Percentiles rank a stretch among this genome's conserved stretches.
phyloP scores from a whole-genome alignment of 2,329 filamentous ascomycete genomes.

The Calonectria pteridis region DNA sequence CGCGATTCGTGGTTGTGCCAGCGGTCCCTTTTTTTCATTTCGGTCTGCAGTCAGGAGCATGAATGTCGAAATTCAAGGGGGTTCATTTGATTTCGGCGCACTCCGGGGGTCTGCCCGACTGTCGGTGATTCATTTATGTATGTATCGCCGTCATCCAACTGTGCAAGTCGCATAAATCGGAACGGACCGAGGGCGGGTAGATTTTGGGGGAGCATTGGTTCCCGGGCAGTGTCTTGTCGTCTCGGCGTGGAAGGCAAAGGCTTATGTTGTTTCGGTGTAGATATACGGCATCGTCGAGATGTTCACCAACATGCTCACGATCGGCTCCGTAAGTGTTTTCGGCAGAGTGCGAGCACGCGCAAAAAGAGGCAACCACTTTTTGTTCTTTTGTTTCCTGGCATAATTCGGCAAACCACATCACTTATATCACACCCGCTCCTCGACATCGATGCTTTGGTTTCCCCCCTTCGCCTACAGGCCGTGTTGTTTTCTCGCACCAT shows the following conservation, averaged over 20 bases:
- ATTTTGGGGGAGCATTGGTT: neutral
- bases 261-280: neutral
- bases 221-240: neutral
- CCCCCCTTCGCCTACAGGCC: neutral
- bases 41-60: neutral
- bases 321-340: neutral
- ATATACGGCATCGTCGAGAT: neutral
- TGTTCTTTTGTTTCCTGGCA: neutral
- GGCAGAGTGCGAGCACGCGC: neutral
- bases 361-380: conserved; percentile 4
- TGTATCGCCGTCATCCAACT: neutral
- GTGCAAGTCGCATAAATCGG: neutral
- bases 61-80: neutral
- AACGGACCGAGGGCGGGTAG: conserved; percentile 15
- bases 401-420: conserved; percentile 22
- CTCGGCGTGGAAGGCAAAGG: neutral
- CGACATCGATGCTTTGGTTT: conserved; percentile 5
- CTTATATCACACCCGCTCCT: conserved; percentile 23
- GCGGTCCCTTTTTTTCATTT: neutral
- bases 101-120: neutral
- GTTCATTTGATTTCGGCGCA: neutral
- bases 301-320: neutral
- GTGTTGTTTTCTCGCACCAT: conserved; percentile 19
- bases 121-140: neutral
- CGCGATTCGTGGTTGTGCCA: conserved; percentile 7